Evolutionary conservation across 768 basidiomycete species (phyloP), one percentile per base, ranked within the genome.

Genomic region (Pilatotrama ljubarskyi): DNA sequence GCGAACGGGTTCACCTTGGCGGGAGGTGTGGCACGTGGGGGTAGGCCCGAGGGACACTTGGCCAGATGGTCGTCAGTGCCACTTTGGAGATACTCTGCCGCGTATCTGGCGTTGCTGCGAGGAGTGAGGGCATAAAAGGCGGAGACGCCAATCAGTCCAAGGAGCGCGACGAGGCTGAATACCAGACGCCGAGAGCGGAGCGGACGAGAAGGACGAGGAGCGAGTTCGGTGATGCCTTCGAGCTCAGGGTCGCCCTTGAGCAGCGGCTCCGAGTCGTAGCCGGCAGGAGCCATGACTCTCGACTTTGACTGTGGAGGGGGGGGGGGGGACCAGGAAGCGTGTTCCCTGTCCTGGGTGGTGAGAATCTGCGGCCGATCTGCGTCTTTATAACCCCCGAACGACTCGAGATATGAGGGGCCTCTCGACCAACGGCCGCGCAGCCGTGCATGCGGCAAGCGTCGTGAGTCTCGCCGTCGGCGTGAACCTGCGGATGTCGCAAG

Each of bases 1-100:
- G 78, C 74, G 83, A 84, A 86, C 14, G 79, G 73, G 62, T 86
- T 85, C 40, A 71, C 56, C 3, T 75, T 74, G 2, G 75, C 76
- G 10, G 82, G 81, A 3, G 78, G 75, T 0, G 62, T 65, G 0
- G 79, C 80, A n/a, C 55, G 54, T 14, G 64, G 75, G 18, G 74
- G 72, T 4, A 68, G 51, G 20, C 51, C 55, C 6, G 78, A 52
- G 2, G 66, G 62, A 55, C 82, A 83, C 49, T 75, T 74, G 44
- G 68, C 66, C 24, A 77, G 61, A 13, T 41, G 26, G 40, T 56
- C 51, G 55, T 54, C 64, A 5, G 48, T 6, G n/a, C n/a, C 46
- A 22, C 32, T 13, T 6, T 10, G 17, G 48, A 25, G 9, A 42
- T 44, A 42, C 42, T 55, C 52, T 2, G 47, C 5, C 1, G 57